These are phyloP conservation scores for Hypoxylon sp. DNA, from an alignment of 2,329 filamentous ascomycete species.

Conservation along the genomic window DNA sequence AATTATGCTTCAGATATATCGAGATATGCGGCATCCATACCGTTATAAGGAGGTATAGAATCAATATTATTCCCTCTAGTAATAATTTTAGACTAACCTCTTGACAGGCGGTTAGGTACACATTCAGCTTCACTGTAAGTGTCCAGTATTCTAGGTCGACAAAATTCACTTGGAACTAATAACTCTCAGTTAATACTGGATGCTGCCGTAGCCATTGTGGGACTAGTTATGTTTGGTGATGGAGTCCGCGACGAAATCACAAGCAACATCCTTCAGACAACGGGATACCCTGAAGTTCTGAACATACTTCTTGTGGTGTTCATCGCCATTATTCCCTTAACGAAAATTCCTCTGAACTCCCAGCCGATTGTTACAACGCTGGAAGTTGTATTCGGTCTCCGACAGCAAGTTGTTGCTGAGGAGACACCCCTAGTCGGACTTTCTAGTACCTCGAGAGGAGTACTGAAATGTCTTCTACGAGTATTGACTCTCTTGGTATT, in stretches of 20 bases:
- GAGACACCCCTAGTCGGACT: conserved; percentile 65
- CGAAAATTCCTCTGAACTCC: conserved; percentile 92
- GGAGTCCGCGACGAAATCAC: conserved; percentile 90
- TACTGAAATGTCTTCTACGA: conserved; percentile 72
- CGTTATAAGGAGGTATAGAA: conserved; percentile 70
- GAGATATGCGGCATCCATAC: conserved; percentile 79
- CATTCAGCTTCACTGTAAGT: conserved; percentile 85
- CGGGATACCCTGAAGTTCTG: conserved; percentile 79
- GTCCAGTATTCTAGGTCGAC: background rate
- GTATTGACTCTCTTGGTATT: conserved; percentile 78
- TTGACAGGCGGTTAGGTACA: conserved; percentile 77
- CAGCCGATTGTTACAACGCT: conserved; percentile 88
- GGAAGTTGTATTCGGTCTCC: conserved; percentile 84
- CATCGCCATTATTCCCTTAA: conserved; percentile 92
- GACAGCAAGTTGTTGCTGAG: conserved; percentile 59
- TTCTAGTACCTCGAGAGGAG: conserved; percentile 67
- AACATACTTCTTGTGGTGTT: conserved; percentile 87
- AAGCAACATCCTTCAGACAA: conserved; percentile 82
- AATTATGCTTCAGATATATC: conserved; percentile 63
- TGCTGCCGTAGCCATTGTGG: conserved; percentile 82
- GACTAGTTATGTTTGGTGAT: conserved; percentile 95
- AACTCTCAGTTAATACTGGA: conserved; percentile 78
- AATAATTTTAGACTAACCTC: conserved; percentile 31
- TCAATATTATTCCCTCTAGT: background rate
- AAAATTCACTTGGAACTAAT: conserved; percentile 29